Base-by-base conservation (phyloP, 257 asterid species). In the Penstemon eatonii region DNA sequence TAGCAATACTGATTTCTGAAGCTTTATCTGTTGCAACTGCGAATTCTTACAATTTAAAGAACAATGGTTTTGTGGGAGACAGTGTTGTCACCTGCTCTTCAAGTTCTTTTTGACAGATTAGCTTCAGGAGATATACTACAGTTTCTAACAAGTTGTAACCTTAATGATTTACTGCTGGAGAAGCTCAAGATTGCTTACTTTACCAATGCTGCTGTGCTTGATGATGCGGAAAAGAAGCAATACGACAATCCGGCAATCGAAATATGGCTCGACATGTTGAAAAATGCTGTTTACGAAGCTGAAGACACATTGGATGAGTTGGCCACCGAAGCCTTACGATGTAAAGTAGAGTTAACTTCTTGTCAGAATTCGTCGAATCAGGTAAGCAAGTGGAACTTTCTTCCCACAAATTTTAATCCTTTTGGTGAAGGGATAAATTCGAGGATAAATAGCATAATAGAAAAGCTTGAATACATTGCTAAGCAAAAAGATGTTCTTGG, bases 191-290 rank as follows among this genome's bases (percentile, higher is more conserved):
- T 82, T 61, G 78, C 84, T 62, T 82, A 82, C 55, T 72, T 82
- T 73, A 74, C 82, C 25, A 79, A 78, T 67, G 81, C 77, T 33
- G 81, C 83, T 42, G 68, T 79, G 68, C 73, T 82, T 53, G 84
- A 79, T 64, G 87, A 82, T 79, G 87, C 87, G 45, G 87, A 82
- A 66, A 81, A 74, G 69, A 82, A 79, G 74, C 87, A 82, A 25
- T 79, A 82, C 60, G 60, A 76, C 37, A 68, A 73, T 62, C 80
- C 84, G n/a, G 84, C 83, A 15, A 64, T 82, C 9, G 82, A 82
- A 67, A 68, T 79, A 3, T 79, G 87, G 87, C 62, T 82, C 5
- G 82, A 79, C 67, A 76, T 79, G 84, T 76, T 82, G 19, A 82
- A 77, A 51, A 63, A 69, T 69, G 76, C 76, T 58, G 79, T 82